These are phyloP conservation scores for Colletotrichum coccodes DNA, from an alignment of 2,329 filamentous ascomycete genomes.

Conservation along the genomic window DNA sequence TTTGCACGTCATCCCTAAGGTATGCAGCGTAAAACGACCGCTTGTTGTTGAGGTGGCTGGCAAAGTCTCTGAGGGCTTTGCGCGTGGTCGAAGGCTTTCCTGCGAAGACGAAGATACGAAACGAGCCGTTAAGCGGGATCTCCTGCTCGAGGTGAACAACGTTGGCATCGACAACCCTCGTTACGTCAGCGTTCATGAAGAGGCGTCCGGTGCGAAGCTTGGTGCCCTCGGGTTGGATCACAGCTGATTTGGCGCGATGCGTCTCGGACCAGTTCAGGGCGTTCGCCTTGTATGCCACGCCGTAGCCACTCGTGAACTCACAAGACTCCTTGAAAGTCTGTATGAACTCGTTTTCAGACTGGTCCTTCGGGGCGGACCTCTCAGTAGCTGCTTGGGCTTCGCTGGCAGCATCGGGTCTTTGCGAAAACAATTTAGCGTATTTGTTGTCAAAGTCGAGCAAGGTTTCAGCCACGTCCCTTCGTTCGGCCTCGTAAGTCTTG, in stretches of 20 bases:
- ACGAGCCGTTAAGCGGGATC: slow-evolving; percentile 87
- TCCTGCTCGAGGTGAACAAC: slow-evolving; percentile 92
- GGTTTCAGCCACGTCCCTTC: slow-evolving; percentile 85
- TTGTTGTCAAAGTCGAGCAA: slow-evolving; percentile 88
- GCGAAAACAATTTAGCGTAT: slow-evolving; percentile 91
- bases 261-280: slow-evolving; percentile 82
- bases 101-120: slow-evolving; percentile 88
- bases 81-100: slow-evolving; percentile 70
- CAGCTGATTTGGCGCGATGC: slow-evolving; percentile 76
- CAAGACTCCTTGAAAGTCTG: slow-evolving; percentile 91
- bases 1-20: slow-evolving; percentile 67
- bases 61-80: slow-evolving; percentile 76
- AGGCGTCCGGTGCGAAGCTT: slow-evolving; percentile 80
- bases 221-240: slow-evolving; percentile 74
- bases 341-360: slow-evolving; percentile 81
- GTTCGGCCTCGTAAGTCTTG: slow-evolving; percentile 87
- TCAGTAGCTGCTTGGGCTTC: slow-evolving; percentile 76
- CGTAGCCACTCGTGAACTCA: slow-evolving; percentile 93
- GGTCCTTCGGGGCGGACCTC: slow-evolving; percentile 38
- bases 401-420: slow-evolving; percentile 76
- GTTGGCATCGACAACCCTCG: slow-evolving; percentile 88
- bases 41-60: slow-evolving; percentile 69
- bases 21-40: slow-evolving; percentile 79
- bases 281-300: slow-evolving; percentile 86
- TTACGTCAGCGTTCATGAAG: slow-evolving; percentile 83